phyloP scores from a whole-genome alignment of 805 yeast genomes.

The Ogataea allantospora region DNA sequence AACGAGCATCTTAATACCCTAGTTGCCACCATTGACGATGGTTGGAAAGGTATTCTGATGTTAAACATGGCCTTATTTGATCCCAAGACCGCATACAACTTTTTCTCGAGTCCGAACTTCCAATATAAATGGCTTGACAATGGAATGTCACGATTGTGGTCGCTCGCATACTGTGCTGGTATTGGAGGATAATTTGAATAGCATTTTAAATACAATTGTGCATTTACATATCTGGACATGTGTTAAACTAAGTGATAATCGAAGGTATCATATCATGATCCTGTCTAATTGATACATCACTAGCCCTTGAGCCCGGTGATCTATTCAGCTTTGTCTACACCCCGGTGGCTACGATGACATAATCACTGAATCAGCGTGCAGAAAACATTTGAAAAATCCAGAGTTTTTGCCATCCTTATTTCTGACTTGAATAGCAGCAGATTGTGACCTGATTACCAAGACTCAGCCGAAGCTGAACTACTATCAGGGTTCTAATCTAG shows the following conservation, averaged over 20 bases:
- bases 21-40: conserved; percentile 44
- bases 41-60: conserved; percentile 62
- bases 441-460: background rate
- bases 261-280: too few species aligned
- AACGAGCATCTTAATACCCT: conserved; percentile 32
- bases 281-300: too few species aligned
- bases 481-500: background rate
- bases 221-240: conserved; percentile 4
- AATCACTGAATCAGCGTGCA: too few species aligned
- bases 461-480: background rate
- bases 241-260: too few species aligned
- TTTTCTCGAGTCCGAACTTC: conserved; percentile 38
- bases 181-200: conserved; percentile 28
- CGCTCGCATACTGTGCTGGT: conserved; percentile 59
- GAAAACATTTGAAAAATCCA: too few species aligned
- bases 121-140: conserved; percentile 47
- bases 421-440: background rate
- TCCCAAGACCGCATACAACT: conserved; percentile 40
- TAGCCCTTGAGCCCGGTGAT: too few species aligned
- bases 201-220: too few species aligned
- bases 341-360: too few species aligned
- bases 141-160: conserved; percentile 65
- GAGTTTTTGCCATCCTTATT: conserved; percentile 7
- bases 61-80: conserved; percentile 46
- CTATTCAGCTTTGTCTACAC: too few species aligned